phyloP scores from a whole-genome alignment of 2,329 filamentous ascomycete species.

The Leptographium radiaticola region DNA sequence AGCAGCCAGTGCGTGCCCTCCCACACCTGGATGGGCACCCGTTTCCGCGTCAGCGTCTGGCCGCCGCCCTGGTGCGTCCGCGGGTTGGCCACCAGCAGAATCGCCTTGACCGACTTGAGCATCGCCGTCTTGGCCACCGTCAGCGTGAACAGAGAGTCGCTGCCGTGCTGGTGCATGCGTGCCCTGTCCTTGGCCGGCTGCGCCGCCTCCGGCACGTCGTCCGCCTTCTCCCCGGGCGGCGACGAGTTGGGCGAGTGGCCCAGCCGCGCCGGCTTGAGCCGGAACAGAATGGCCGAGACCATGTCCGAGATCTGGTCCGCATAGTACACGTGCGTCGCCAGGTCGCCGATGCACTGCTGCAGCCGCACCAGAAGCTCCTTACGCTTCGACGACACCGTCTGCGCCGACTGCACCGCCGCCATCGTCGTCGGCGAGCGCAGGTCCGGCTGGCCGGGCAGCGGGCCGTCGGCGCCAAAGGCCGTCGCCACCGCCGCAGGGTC shows the following conservation, averaged over 20 bases:
- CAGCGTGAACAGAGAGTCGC: slow-evolving; percentile 40
- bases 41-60: slow-evolving; percentile 55
- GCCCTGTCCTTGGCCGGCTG: slow-evolving; percentile 5
- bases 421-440: slow-evolving; percentile 14
- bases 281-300: slow-evolving; percentile 66
- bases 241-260: slow-evolving; percentile 21
- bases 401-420: slow-evolving; percentile 21
- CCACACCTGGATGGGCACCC: slow-evolving; percentile 73
- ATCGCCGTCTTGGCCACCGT: slow-evolving; percentile 48
- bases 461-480: slow-evolving; percentile 1
- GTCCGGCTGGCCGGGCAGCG: slow-evolving; percentile 16
- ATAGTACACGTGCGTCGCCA: slow-evolving; percentile 94
- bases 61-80: slow-evolving; percentile 44
- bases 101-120: slow-evolving; percentile 67
- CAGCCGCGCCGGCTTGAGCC: slow-evolving; percentile 54
- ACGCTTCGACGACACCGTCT: slow-evolving; percentile 32
- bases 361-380: slow-evolving; percentile 56
- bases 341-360: slow-evolving; percentile 73
- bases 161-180: slow-evolving; percentile 20
- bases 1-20: slow-evolving; percentile 94
- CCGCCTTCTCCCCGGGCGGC: slow-evolving; percentile 33
- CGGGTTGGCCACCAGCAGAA: slow-evolving; percentile 69
- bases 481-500: slow-evolving; percentile 17
- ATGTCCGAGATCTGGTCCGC: slow-evolving; percentile 93
- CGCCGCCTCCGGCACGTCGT: slow-evolving; percentile 31